Base-by-base conservation (phyloP, 116 monocot species). In the Papilionanthe hybrid region DNA sequence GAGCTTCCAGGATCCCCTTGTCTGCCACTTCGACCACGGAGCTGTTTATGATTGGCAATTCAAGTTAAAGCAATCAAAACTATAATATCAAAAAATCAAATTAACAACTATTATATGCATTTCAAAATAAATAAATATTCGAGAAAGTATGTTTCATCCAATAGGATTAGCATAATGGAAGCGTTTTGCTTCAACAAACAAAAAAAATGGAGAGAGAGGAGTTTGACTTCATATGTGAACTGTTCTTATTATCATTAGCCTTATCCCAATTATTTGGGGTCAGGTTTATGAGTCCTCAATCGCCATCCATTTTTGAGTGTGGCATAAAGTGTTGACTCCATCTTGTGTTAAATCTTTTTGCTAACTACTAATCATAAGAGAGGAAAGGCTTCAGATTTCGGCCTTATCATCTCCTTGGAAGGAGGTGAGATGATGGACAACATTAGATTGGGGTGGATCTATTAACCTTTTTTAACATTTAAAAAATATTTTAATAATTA, bases 1-100 rank as follows among this genome's bases (percentile, higher is more conserved):
- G 97, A 97, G 83, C 97, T 86, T 80, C 97, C 97, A 13, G 97
- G 92, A 88, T 97, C 97, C 4, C 97, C 97, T 88, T 97, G 97
- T 76, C 97, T 89, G 1, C 97, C 97, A 83, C 92, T 97, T 86
- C 97, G 83, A 82, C 97, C 97, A 79, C 97, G 94, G 78, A 97
- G 87, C 97, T 97, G 84, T 68, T 78, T 15, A 47, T 25, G 81
- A 58, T 41, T 9, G 71, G 17, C 32, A n/a, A 69, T 32, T 28
- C 69, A 69, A 15, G 28, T 30, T 69, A 2, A 69, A 22, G 60
- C 5, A 60, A 37, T 30, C 32, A 5, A 69, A 69, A 37, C 30
- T 30, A 15, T 13, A 69, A 69, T 32, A 4, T 30, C 13, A 11
- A 69, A 28, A 69, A 69, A 7, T 69, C 32, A 44, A 44, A 28